phyloP scores from a whole-genome alignment of 2,329 filamentous ascomycete genomes.

The Ambrosiella beaveri region DNA sequence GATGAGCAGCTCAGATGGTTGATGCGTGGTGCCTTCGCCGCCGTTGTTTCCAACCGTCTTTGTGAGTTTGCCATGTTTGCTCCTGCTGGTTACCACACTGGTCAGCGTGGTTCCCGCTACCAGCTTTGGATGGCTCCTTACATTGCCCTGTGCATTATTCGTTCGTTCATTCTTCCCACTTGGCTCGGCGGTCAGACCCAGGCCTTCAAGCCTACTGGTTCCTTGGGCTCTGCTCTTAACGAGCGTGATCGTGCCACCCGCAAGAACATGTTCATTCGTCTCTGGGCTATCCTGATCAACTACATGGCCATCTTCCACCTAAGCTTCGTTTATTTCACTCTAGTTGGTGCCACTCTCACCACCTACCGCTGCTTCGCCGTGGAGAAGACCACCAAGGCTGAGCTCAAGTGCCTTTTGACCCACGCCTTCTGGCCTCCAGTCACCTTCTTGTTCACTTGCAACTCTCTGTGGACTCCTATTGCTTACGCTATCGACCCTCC shows the following conservation, averaged over 20 bases:
- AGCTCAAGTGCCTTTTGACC: constrained; percentile 36
- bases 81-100: constrained; percentile 41
- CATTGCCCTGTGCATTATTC: constrained; percentile 38
- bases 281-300: constrained; percentile 37
- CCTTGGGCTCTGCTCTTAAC: constrained; percentile 35
- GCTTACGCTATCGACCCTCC: constrained; percentile 45
- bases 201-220: constrained; percentile 44
- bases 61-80: constrained; percentile 41
- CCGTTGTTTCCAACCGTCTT: constrained; percentile 33
- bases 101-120: constrained; percentile 36
- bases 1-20: constrained; percentile 39
- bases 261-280: constrained; percentile 34
- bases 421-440: constrained; percentile 46
- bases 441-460: constrained; percentile 37
- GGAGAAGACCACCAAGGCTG: constrained; percentile 22
- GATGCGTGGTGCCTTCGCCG: constrained; percentile 36
- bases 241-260: constrained; percentile 37
- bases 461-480: constrained; percentile 40
- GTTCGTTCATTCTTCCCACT: constrained; percentile 37
- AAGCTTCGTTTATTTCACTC: constrained; percentile 33
- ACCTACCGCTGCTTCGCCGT: constrained; percentile 32
- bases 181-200: constrained; percentile 42
- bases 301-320: constrained; percentile 40
- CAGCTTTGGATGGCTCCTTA: constrained; percentile 48
- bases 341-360: constrained; percentile 32